phyloP scores from a whole-genome alignment of 345 rosid species.

The Brassica carinata region DNA sequence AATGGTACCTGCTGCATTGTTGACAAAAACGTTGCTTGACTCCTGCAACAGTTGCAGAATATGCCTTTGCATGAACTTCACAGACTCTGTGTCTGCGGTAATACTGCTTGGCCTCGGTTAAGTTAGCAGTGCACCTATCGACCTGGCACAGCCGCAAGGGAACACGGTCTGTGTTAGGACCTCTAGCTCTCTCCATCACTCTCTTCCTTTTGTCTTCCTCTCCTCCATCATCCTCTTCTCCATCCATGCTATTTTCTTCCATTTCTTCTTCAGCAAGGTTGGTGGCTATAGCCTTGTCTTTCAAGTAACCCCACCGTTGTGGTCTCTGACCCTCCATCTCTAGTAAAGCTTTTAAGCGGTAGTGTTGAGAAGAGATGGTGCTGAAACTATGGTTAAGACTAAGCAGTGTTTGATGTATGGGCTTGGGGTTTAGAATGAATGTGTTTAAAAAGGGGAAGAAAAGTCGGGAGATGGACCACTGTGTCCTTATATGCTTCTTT shows the following conservation, averaged over 20 bases:
- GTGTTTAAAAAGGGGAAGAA: slow-evolving; percentile 38
- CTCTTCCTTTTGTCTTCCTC: slow-evolving; percentile 44
- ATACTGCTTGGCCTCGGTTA: slow-evolving; percentile 70
- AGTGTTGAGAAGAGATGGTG: slow-evolving; percentile 15
- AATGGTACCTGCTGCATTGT: slow-evolving; percentile 89
- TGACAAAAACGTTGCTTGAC: slow-evolving; percentile 81
- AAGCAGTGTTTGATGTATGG: slow-evolving; percentile 25
- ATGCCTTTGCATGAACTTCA: slow-evolving; percentile 79
- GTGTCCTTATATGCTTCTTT: slow-evolving; percentile 43
- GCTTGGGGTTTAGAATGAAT: slow-evolving; percentile 29
- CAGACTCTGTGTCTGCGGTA: slow-evolving; percentile 88
- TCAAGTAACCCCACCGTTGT: slow-evolving; percentile 41
- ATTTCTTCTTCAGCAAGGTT: slow-evolving; percentile 49
- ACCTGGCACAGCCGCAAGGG: slow-evolving; percentile 62
- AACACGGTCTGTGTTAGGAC: slow-evolving; percentile 29
- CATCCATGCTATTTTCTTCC: slow-evolving; percentile 42
- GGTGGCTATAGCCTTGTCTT: slow-evolving; percentile 42
- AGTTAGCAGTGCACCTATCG: slow-evolving; percentile 66
- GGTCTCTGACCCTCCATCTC: slow-evolving; percentile 46
- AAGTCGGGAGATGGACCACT: slow-evolving; percentile 42
- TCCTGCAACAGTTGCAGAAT: slow-evolving; percentile 58
- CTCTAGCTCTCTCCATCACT: slow-evolving; percentile 29
- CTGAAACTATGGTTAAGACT: slow-evolving; percentile 5
- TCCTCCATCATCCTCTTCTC: slow-evolving; percentile 50
- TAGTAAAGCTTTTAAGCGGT: background rate